Conservation (phyloP, 352 stramenopile genomes). For the Blastocystis sp. region DNA sequence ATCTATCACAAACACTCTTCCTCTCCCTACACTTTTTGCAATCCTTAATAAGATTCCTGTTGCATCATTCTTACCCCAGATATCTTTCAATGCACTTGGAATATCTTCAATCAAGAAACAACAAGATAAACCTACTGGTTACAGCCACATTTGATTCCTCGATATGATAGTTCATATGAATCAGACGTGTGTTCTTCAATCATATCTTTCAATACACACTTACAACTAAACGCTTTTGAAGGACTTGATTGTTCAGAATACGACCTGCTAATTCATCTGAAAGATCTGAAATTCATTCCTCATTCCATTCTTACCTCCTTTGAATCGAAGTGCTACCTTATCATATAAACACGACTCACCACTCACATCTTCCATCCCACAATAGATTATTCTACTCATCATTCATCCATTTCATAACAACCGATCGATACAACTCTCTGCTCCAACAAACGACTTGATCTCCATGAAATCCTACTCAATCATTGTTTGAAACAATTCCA, state of each 20-base stretch:
- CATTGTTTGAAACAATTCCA: neutral
- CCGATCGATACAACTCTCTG: slow-evolving; percentile 40
- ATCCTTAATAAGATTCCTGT: neutral
- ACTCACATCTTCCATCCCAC: slow-evolving; percentile 24
- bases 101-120: neutral
- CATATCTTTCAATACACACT: neutral
- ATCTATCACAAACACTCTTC: neutral
- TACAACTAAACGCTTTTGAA: slow-evolving; percentile 6
- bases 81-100: neutral
- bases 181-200: neutral
- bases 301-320: neutral
- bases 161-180: slow-evolving; percentile 37
- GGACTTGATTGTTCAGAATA: slow-evolving; percentile 5
- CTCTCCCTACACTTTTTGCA: neutral
- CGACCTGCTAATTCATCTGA: neutral
- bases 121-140: neutral
- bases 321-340: slow-evolving; percentile 8
- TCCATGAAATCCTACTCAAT: slow-evolving; percentile 18
- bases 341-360: slow-evolving; percentile 29
- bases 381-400: slow-evolving; percentile 20
- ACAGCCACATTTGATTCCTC: slow-evolving; percentile 10
- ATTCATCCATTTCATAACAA: neutral
- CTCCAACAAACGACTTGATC: slow-evolving; percentile 44
- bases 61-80: neutral
- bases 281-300: neutral